Evolutionary conservation across 768 basidiomycete genomes (phyloP).

Genomic region (Russula compacta): DNA sequence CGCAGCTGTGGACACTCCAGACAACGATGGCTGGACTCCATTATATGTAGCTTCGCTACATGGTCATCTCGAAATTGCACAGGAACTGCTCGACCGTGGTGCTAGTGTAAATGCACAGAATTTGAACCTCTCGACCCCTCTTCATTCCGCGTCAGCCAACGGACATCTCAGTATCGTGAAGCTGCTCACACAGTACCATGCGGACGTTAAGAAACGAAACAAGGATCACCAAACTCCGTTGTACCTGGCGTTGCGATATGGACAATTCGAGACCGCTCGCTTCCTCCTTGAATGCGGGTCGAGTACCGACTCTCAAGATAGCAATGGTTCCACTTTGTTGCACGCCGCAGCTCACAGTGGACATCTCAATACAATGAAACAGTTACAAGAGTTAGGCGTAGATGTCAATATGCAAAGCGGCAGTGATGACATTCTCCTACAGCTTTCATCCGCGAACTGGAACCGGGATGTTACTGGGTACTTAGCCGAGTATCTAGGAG

Average conservation of each 20-base stretch:
- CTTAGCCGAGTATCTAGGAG: too few relatives aligned
- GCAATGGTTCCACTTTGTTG: background rate
- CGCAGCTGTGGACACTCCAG: background rate
- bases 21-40: background rate
- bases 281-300: background rate
- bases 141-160: too few relatives aligned
- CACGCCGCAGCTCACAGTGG: background rate
- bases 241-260: background rate
- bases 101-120: too few relatives aligned
- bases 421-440: slow-evolving; percentile 37
- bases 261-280: background rate
- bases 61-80: background rate
- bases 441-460: slow-evolving; percentile 30
- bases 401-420: background rate
- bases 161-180: too few relatives aligned
- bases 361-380: background rate
- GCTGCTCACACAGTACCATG: too few relatives aligned
- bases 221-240: too few relatives aligned
- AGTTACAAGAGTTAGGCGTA: background rate
- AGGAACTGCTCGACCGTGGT: too few relatives aligned
- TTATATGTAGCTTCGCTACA: background rate
- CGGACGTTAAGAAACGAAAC: too few relatives aligned
- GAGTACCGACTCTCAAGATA: background rate
- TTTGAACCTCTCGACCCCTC: too few relatives aligned
- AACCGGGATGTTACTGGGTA: too few relatives aligned